Evolutionary conservation across 1,139 yeast species (phyloP), one percentile per base, ranked within the genome.

Genomic region (Pichiaceae sp.): DNA sequence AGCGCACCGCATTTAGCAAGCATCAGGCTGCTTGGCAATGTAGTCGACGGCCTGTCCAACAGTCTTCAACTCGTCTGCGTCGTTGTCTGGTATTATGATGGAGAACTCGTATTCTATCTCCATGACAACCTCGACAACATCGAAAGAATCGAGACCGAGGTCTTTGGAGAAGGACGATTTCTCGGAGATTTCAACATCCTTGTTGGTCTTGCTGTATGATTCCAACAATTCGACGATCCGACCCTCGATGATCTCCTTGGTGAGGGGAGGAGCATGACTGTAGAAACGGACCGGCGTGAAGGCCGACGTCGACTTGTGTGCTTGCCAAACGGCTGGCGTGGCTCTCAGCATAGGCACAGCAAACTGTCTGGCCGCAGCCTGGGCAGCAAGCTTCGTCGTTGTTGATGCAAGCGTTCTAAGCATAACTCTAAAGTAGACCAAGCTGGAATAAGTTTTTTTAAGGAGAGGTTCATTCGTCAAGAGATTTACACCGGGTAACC

Each of bases 111-210:
- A 81, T 63, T 86, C 96, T 44, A 86, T 75, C 52, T 85, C 94
- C 86, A 86, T 85, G 31, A 86, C 74, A 31, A 85, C 89, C 59
- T 86, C 96, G 33, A 84, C 95, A 27, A 83, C 80, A 54, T 86
- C 96, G 55, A 86, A 73, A 24, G 91, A 80, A 63, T 86, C 96
- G 50, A 85, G 71, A 2, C 94, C 94, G 48, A 86, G 70, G 56
- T 86, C 95, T 47, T 73, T 77, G 32, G 76, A 64, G 57, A 80
- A 83, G 28, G 78, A 68, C 7, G 93, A 72, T 15, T 64, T 63
- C 39, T 75, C 74, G 17, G 72, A 64, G 49, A 85, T 74, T 54
- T 73, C 66, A 33, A 45, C 47, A 19, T 46, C 50, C 32, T 57
- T 49, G 44, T 63, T 65, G 24, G 81, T 75, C 62, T 84, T 85